Conservation (phyloP, 2,329 filamentous ascomycete genomes). For the Monosporascus sp. region DNA sequence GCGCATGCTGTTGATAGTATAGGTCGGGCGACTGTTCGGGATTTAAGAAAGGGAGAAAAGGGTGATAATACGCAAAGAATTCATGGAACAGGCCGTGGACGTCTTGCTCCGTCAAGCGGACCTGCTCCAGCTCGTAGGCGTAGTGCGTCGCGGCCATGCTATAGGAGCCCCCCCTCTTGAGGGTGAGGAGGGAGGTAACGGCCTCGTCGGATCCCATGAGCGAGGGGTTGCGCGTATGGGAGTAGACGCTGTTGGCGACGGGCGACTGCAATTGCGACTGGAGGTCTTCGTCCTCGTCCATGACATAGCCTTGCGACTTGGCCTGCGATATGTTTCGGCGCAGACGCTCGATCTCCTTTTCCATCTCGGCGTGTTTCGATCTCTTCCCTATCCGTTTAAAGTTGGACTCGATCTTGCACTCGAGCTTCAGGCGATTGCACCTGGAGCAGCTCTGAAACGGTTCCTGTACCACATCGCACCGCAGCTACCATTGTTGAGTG, state of each 20-base stretch:
- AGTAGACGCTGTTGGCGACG: slow-evolving; percentile 51
- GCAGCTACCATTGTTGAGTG: slow-evolving; percentile 37
- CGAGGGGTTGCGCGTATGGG: slow-evolving; percentile 57
- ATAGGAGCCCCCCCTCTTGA: slow-evolving; percentile 62
- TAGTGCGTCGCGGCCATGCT: slow-evolving; percentile 50
- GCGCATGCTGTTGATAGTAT: slow-evolving; percentile 70
- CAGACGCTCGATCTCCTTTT: slow-evolving; percentile 70
- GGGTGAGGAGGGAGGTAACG: slow-evolving; percentile 60
- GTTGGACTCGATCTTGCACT: slow-evolving; percentile 82
- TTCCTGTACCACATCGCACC: slow-evolving; percentile 79
- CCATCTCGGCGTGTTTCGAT: slow-evolving; percentile 81
- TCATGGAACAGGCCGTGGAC: slow-evolving; percentile 64
- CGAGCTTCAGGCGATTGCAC: slow-evolving; percentile 73
- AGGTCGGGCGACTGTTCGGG: slow-evolving; percentile 62
- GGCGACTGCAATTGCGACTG: slow-evolving; percentile 55
- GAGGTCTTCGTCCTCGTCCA: slow-evolving; percentile 51
- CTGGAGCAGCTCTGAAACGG: slow-evolving; percentile 73
- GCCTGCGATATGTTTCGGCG: slow-evolving; percentile 58
- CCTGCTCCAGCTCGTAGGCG: slow-evolving; percentile 57
- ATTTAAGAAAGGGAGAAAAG: slow-evolving; percentile 72
- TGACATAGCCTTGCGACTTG: slow-evolving; percentile 51
- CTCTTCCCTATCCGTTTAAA: slow-evolving; percentile 82
- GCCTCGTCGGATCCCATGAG: slow-evolving; percentile 66
- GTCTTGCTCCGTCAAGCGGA: slow-evolving; percentile 59
- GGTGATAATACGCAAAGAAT: slow-evolving; percentile 73